phyloP scores from a whole-genome alignment of 2,329 filamentous ascomycete genomes.

The Clonostachys byssicola region DNA sequence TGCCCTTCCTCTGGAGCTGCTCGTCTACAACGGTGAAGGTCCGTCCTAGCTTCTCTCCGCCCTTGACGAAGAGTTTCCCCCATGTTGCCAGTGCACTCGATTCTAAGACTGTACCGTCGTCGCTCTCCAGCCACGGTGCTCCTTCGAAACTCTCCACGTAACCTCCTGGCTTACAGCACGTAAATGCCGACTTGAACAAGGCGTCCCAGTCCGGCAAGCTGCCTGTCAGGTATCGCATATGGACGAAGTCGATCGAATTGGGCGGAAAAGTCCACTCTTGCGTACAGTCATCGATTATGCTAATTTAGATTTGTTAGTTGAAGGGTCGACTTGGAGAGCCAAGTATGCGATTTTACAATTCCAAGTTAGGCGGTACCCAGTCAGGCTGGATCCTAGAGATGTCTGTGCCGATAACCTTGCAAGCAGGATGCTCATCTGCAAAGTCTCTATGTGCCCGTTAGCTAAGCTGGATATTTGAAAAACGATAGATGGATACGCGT shows the following conservation, averaged over 20 bases:
- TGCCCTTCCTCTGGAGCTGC: slow-evolving; percentile 8
- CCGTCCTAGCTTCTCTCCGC: slow-evolving; percentile 16
- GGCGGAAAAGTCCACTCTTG: slow-evolving; percentile 36
- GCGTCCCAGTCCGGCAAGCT: slow-evolving; percentile 51
- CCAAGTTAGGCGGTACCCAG: slow-evolving; percentile 5
- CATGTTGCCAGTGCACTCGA: slow-evolving; percentile 3
- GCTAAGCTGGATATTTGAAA: slow-evolving; percentile 5
- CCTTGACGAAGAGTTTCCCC: slow-evolving; percentile 14
- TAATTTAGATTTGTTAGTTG: too few relatives aligned
- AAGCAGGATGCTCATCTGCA: slow-evolving; percentile 5
- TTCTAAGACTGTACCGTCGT: slow-evolving; percentile 4
- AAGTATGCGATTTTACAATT: not conserved
- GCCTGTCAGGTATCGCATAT: slow-evolving; percentile 52
- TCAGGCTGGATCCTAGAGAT: slow-evolving; percentile 5
- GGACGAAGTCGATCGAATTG: slow-evolving; percentile 53
- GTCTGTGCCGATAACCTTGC: slow-evolving; percentile 1
- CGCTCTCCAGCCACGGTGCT: slow-evolving; percentile 1
- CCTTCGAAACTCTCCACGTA: slow-evolving; percentile 7
- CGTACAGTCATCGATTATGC: slow-evolving; percentile 7
- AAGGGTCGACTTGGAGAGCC: too few relatives aligned
- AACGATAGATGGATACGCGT: not conserved
- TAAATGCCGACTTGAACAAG: slow-evolving; percentile 32
- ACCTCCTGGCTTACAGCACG: slow-evolving; percentile 6
- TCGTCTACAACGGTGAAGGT: slow-evolving; percentile 13
- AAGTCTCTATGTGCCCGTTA: slow-evolving; percentile 24